Evolutionary conservation across 257 asterid species (phyloP), one percentile per base, ranked within the genome.

Genomic region (Rhazya stricta): DNA sequence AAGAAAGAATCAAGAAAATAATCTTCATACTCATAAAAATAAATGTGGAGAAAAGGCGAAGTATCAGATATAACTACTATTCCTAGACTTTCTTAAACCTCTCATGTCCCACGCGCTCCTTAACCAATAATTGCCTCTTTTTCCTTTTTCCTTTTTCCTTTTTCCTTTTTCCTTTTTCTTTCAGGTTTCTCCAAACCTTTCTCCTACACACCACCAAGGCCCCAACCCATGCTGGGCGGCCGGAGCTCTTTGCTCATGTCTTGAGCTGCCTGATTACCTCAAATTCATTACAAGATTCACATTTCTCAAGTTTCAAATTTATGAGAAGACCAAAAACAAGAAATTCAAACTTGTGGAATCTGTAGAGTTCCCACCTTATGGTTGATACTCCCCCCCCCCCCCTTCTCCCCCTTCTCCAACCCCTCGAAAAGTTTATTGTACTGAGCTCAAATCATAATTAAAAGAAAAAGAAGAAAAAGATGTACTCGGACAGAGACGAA

Each of bases 91-190:
- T 74, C 73, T 48, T 66, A 63, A 48, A 56, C 15, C 54, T 54
- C 27, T 50, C 58, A 30, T 19, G 29, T 32, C 3, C 69, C 69
- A 65, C 30, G 29, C 30, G 72, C 53, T 72, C 18, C 48, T 27
- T 54, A 60, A 71, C 63, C 68, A 72, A 50, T 69, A 78, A 41
- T 11, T 21, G 74, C 71, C 71, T 51, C 0, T 29, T 27, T 11
- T 4, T 12, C n/a, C n/a, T n/a, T 1, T 12, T 58, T 25, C 18
- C 19, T 57, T 29, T 41, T 71, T 67, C 34, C 9, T n/a, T n/a
- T n/a, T n/a, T n/a, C n/a, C n/a, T n/a, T 1, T 12, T 58, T 25
- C 18, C 19, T 57, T 29, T 41, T 71, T 67, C 34, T 15, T 71
- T 67, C 34, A 8, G 42, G 53, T 41, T 42, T 54, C 46, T 29